phyloP scores from a whole-genome alignment of 2,329 filamentous ascomycete species.

The Pseudogymnoascus sp. region DNA sequence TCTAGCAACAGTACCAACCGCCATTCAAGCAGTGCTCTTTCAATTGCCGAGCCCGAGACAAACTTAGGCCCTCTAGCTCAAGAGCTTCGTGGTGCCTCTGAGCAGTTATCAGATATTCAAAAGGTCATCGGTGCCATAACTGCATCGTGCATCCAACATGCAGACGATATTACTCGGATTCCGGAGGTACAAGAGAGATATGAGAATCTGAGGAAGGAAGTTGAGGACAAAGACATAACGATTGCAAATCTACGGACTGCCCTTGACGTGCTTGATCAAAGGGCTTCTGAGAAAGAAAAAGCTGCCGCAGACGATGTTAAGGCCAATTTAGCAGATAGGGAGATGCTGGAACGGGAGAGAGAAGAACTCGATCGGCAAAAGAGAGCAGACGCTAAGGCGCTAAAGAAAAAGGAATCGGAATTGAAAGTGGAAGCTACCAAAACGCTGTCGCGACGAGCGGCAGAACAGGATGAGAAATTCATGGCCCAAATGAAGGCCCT shows the following conservation, averaged over 20 bases:
- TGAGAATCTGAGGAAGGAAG: neutral
- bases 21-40: neutral
- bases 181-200: neutral
- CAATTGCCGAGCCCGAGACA: neutral
- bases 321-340: neutral
- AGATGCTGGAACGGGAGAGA: neutral
- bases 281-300: neutral
- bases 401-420: neutral
- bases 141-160: neutral
- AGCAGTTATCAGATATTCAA: neutral
- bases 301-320: neutral
- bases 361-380: neutral
- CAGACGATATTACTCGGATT: neutral
- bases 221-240: neutral
- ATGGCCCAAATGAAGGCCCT: slow-evolving; percentile 5
- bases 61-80: neutral
- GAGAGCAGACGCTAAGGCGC: neutral
- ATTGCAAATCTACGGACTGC: neutral
- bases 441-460: neutral
- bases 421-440: neutral
- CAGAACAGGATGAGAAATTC: neutral
- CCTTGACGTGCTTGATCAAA: neutral
- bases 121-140: neutral
- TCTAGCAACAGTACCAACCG: neutral
- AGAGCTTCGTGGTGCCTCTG: neutral